Evolutionary conservation across 2,329 filamentous ascomycete genomes (phyloP), one percentile per base, ranked within the genome.

Genomic region (Neonectria neomacrospora): DNA sequence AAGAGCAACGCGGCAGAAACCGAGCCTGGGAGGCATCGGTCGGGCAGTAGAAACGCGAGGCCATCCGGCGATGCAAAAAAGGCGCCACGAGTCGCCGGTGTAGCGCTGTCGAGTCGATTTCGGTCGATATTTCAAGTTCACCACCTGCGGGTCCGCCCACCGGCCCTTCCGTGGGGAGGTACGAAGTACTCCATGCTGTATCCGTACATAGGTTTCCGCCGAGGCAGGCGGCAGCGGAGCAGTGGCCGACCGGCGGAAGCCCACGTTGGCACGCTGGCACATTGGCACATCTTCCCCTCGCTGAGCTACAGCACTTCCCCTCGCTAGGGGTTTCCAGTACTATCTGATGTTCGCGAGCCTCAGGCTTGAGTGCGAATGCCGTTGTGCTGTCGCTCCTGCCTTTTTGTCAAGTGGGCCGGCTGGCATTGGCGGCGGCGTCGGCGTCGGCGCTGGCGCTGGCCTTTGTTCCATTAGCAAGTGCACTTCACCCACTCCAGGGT

Each of bases 81-180:
- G 50, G 44, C 7, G 3, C 12, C 30, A 42, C 45, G 48, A 8
- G 12, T 32, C 28, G 6, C 11, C 26, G 47, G 52, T 23, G n/a
- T 42, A 55, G 32, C 28, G 26, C 5, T 16, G 11, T 16, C n/a
- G 16, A 32, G 52, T 39, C 44, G 52, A 44, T 20, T 47, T 41
- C 44, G 61, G 45, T 48, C 50, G 18, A 47, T 56, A 58, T 65
- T 48, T 42, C 61, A 54, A 50, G 57, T 56, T 61, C 58, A 56
- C 34, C 39, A 30, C 26, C 37, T 64, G 65, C 65, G 72, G 72
- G 70, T 66, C 72, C 70, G 70, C 59, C 61, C 69, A 72, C 71
- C 72, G 69, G 70, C 34, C 63, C 71, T 73, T 66, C 61, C 66
- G 64, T 41, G 44, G 44, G 50, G 26, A 53, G 34, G 52, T 32